phyloP scores from a whole-genome alignment of 2,329 filamentous ascomycete genomes.

The Hypomyces rosellus region DNA sequence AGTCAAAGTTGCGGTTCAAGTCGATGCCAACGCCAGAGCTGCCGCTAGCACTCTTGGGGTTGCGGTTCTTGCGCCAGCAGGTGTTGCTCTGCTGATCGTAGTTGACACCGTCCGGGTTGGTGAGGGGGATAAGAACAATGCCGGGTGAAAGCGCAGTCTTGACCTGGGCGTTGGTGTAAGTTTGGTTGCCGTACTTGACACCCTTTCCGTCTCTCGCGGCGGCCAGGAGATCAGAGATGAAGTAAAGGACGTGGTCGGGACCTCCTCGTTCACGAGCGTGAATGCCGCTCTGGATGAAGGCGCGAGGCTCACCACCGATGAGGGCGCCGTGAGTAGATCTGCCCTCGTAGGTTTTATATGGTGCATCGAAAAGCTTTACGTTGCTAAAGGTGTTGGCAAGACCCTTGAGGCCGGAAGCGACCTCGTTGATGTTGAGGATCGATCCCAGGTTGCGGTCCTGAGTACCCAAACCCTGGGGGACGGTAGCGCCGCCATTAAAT shows the following conservation, averaged over 20 bases:
- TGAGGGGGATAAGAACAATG: conserved; percentile 46
- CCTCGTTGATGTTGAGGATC: conserved; percentile 40
- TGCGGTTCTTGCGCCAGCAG: conserved; percentile 54
- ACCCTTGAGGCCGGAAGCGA: conserved; percentile 37
- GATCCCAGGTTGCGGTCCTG: conserved; percentile 32
- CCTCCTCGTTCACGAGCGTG: conserved; percentile 54
- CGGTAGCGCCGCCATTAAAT: conserved; percentile 32
- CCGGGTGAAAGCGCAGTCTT: conserved; percentile 44
- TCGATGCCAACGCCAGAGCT: conserved; percentile 40
- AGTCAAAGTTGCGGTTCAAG: conserved; percentile 53
- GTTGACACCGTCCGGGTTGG: conserved; percentile 48
- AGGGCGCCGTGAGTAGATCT: conserved; percentile 33
- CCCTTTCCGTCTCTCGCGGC: conserved; percentile 44
- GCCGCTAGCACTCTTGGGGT: conserved; percentile 31
- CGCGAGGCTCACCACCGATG: conserved; percentile 41
- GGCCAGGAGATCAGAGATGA: conserved; percentile 49
- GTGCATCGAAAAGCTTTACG: conserved; percentile 35
- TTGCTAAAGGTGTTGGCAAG: conserved; percentile 34
- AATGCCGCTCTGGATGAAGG: conserved; percentile 48
- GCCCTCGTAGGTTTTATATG: conserved; percentile 38
- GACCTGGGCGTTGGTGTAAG: conserved; percentile 47
- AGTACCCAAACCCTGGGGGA: conserved; percentile 26
- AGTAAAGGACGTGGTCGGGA: conserved; percentile 51
- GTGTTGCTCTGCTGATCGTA: conserved; percentile 43
- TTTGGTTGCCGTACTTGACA: conserved; percentile 44